Evolutionary conservation across 1,139 yeast species (phyloP).

Genomic region (Blastobotrys indianensis): DNA sequence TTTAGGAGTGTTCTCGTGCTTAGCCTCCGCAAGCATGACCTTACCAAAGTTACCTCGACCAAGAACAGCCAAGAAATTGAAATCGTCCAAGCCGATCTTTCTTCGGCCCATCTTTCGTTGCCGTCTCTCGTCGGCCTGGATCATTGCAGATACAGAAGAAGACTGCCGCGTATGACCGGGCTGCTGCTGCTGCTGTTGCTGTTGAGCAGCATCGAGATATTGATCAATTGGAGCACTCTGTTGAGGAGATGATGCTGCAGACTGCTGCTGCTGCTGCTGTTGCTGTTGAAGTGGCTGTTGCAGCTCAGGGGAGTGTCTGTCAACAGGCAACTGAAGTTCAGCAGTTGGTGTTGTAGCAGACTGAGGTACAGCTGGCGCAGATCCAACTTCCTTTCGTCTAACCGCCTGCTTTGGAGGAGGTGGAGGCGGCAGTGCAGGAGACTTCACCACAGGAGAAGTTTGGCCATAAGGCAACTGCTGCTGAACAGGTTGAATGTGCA

Average conservation of each 20-base stretch:
- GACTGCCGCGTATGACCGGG: constrained; percentile 2
- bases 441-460: constrained; percentile 6
- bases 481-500: constrained; percentile 1
- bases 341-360: constrained; percentile 25
- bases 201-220: constrained; percentile 6
- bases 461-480: constrained; percentile 9
- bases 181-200: not conserved
- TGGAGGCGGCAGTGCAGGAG: constrained; percentile 18
- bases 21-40: constrained; percentile 92
- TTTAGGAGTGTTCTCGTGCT: constrained; percentile 45
- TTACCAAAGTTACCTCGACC: constrained; percentile 98
- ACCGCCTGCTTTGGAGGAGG: constrained; percentile 29
- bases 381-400: constrained; percentile 31
- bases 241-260: constrained; percentile 1
- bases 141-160: not conserved
- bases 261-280: constrained; percentile 12
- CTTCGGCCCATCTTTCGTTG: constrained; percentile 31
- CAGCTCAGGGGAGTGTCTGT: constrained; percentile 6
- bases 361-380: constrained; percentile 21
- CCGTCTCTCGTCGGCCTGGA: constrained; percentile 10
- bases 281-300: constrained; percentile 15
- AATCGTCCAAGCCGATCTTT: constrained; percentile 90
- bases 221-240: constrained; percentile 10
- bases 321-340: constrained; percentile 12
- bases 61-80: constrained; percentile 84